Percentiles rank a stretch among this genome's conserved stretches.
These are phyloP conservation scores for Athelia sp. DNA, from an alignment of 1,284 basidiomycete genomes.

Conservation along the genomic window DNA sequence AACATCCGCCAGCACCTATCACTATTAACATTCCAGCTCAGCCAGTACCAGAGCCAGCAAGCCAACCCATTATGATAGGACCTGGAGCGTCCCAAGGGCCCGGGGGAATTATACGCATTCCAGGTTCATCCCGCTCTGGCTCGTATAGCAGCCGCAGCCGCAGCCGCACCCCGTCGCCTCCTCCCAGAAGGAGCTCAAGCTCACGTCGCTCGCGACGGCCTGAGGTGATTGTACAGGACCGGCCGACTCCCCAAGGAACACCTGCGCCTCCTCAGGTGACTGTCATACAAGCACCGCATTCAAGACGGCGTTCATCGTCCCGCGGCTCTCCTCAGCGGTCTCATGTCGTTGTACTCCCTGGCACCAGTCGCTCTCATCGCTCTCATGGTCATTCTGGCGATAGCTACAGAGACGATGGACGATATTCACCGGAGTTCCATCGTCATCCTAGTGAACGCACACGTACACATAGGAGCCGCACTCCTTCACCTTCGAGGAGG, in stretches of 20 bases:
- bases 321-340: conserved; percentile 8
- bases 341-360: conserved; percentile 2
- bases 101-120: not conserved
- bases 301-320: conserved; percentile 1
- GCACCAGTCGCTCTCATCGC: conserved; percentile 4
- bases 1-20: conserved; percentile 1
- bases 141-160: not conserved
- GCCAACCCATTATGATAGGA: not conserved
- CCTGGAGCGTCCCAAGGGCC: not conserved
- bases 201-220: too few species aligned
- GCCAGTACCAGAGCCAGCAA: conserved; percentile 7
- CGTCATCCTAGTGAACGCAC: too few species aligned
- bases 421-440: too few species aligned
- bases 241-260: too few species aligned
- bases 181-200: too few species aligned
- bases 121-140: not conserved
- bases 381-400: too few species aligned
- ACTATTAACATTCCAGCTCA: conserved; percentile 5
- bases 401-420: too few species aligned
- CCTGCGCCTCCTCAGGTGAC: too few species aligned
- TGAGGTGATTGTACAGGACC: too few species aligned
- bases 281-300: too few species aligned
- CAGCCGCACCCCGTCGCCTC: not conserved
- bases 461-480: not conserved
- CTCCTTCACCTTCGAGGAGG: not conserved